These are phyloP conservation scores for Trichosporon coremiiforme DNA, from an alignment of 1,284 basidiomycete genomes.

Conservation along the genomic window DNA sequence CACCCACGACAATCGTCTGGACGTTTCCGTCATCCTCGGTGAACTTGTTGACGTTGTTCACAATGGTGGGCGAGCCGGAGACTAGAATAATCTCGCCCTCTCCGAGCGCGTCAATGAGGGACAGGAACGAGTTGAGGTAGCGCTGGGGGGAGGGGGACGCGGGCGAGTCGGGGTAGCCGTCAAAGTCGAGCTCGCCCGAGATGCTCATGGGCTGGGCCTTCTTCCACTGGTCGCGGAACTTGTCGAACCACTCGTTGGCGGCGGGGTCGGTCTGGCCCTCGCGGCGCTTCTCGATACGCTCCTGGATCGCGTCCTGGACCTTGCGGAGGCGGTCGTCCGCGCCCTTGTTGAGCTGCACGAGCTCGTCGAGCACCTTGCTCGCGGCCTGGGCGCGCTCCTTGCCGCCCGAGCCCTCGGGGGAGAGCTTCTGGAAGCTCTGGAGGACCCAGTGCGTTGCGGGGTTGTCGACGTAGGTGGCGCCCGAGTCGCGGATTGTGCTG, in stretches of 20 bases:
- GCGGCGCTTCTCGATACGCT: constrained; percentile 26
- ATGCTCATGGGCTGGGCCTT: constrained; percentile 25
- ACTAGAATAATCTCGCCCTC: constrained; percentile 25
- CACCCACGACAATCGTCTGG: constrained; percentile 21
- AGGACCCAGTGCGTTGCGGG: constrained; percentile 28
- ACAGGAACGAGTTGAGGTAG: constrained; percentile 28
- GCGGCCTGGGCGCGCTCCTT: constrained; percentile 19
- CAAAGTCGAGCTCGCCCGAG: constrained; percentile 26
- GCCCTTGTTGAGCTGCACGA: constrained; percentile 16
- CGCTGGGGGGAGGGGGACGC: constrained; percentile 25
- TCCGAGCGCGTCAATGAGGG: constrained; percentile 25
- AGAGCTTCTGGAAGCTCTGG: constrained; percentile 21
- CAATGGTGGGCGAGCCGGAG: constrained; percentile 20
- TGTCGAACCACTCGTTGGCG: constrained; percentile 23
- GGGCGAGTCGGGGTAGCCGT: constrained; percentile 28
- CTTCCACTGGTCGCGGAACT: constrained; percentile 24
- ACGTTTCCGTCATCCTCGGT: constrained; percentile 24
- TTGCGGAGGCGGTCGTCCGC: constrained; percentile 19
- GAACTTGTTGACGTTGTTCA: constrained; percentile 24
- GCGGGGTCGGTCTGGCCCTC: constrained; percentile 17
- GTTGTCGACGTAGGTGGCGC: constrained; percentile 28
- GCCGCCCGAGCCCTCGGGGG: background rate
- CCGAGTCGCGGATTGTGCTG: constrained; percentile 19
- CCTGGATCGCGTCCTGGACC: constrained; percentile 22
- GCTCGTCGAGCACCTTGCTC: constrained; percentile 24